Conservation (phyloP, 2,329 filamentous ascomycete genomes). For the Fusarium sp. region DNA sequence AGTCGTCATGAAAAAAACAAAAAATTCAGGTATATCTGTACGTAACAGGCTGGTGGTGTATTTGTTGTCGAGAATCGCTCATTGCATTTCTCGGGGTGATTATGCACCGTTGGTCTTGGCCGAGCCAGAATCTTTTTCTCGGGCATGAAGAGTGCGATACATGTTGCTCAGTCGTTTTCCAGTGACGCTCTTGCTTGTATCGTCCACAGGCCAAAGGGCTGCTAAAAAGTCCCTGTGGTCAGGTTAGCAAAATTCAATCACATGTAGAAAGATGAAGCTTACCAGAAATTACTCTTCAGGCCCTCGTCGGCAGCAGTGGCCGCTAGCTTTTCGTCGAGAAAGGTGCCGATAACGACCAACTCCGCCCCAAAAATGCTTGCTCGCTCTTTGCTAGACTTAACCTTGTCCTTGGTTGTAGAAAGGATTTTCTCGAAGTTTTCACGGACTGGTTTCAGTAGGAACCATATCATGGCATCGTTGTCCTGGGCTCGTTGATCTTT, state of each 20-base stretch:
- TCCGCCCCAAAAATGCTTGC: constrained; percentile 71
- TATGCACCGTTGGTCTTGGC: constrained; percentile 50
- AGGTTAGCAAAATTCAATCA: constrained; percentile 32
- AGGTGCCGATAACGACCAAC: constrained; percentile 70
- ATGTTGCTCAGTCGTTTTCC: constrained; percentile 58
- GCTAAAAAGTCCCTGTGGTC: constrained; percentile 57
- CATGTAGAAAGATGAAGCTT: constrained; percentile 41
- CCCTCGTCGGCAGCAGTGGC: constrained; percentile 55
- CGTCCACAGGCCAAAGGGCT: constrained; percentile 59
- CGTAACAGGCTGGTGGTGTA: constrained; percentile 19
- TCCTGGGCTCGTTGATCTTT: constrained; percentile 60
- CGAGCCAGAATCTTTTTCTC: constrained; percentile 49
- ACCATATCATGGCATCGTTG: constrained; percentile 61
- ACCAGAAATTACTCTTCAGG: constrained; percentile 64
- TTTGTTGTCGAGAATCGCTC: background rate
- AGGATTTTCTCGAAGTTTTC: constrained; percentile 69
- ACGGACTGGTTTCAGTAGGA: constrained; percentile 67
- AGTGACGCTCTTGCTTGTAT: constrained; percentile 58
- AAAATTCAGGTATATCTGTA: constrained; percentile 37
- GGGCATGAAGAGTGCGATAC: constrained; percentile 55
- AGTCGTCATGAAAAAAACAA: constrained; percentile 35
- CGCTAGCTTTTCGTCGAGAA: constrained; percentile 62
- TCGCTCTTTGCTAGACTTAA: constrained; percentile 71
- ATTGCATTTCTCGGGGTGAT: constrained; percentile 11
- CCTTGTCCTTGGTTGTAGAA: constrained; percentile 70